phyloP scores from a whole-genome alignment of 768 basidiomycete genomes.

The Pulveroboletus frians region DNA sequence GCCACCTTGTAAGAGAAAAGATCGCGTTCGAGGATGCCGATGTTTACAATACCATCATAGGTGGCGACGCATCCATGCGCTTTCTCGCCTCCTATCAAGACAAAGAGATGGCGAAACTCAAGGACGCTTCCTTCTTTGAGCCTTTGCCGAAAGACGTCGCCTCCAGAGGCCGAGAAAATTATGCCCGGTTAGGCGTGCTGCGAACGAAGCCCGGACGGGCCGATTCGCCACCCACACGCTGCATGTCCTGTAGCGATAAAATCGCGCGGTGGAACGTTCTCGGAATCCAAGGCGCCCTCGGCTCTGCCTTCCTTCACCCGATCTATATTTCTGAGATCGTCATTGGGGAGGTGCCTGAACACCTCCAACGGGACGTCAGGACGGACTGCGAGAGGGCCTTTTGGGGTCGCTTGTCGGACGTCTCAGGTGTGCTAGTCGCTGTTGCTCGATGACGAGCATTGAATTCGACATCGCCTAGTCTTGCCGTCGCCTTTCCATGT shows the following conservation, averaged over 20 bases:
- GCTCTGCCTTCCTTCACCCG: constrained; percentile 48
- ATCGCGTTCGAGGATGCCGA: constrained; percentile 41
- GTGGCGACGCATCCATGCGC: constrained; percentile 86
- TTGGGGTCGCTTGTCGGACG: constrained; percentile 44
- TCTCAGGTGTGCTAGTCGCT: constrained; percentile 34
- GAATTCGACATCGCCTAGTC: constrained; percentile 26
- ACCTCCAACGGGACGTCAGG: constrained; percentile 36
- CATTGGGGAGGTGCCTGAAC: constrained; percentile 61
- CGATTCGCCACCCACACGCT: constrained; percentile 76
- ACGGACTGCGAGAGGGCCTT: constrained; percentile 70
- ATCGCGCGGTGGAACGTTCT: constrained; percentile 81
- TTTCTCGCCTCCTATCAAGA: constrained; percentile 74
- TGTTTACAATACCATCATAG: constrained; percentile 37
- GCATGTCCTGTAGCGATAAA: constrained; percentile 95
- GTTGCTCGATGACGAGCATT: background rate
- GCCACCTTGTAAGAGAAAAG: constrained; percentile 47
- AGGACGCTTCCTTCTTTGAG: constrained; percentile 41
- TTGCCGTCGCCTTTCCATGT: constrained; percentile 47
- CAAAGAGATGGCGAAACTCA: constrained; percentile 62
- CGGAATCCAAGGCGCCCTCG: constrained; percentile 82
- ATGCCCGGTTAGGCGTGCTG: constrained; percentile 65
- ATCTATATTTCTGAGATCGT: constrained; percentile 63
- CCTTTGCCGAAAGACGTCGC: constrained; percentile 35
- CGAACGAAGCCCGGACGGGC: constrained; percentile 94
- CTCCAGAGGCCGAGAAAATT: constrained; percentile 78